Percentiles rank a stretch among this genome's conserved stretches.
Conservation (phyloP, 1,139 yeast genomes). For the Neolecta irregularis region DNA sequence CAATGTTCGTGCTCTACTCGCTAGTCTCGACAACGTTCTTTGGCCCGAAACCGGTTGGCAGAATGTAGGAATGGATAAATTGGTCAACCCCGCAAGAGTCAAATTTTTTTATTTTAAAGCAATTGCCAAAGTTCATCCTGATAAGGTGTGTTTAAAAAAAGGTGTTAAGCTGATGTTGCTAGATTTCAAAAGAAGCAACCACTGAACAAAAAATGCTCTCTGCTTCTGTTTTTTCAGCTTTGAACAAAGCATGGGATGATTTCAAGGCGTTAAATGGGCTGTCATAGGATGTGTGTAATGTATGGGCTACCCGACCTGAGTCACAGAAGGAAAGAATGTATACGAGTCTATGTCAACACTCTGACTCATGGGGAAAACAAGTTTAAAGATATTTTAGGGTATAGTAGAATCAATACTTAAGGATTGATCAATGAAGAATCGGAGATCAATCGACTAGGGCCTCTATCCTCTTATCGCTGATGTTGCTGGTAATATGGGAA, state of each 20-base stretch:
- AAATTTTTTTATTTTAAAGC: constrained; percentile 83
- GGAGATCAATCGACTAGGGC: no score
- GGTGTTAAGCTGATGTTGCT: not conserved
- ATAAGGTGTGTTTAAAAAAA: constrained; percentile 31
- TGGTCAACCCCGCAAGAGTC: constrained; percentile 83
- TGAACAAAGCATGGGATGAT: constrained; percentile 83
- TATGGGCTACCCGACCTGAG: no score
- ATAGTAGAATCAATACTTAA: no score
- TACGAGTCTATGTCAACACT: no score
- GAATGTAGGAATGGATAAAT: constrained; percentile 49
- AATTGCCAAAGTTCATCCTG: constrained; percentile 86
- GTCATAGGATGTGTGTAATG: no score
- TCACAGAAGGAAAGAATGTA: no score
- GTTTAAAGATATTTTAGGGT: no score
- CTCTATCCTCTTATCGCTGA: no score
- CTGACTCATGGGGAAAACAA: no score
- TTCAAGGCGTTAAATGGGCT: constrained; percentile 54
- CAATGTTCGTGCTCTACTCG: constrained; percentile 57
- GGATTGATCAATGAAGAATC: no score
- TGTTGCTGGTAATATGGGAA: no score
- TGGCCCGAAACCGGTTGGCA: constrained; percentile 53
- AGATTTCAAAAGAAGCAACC: constrained; percentile 35
- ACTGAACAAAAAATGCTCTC: constrained; percentile 73
- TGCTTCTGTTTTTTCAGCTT: constrained; percentile 64
- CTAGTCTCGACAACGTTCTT: constrained; percentile 48